phyloP scores from a whole-genome alignment of 2,329 filamentous ascomycete genomes.

The Gaeumannomyces tritici region DNA sequence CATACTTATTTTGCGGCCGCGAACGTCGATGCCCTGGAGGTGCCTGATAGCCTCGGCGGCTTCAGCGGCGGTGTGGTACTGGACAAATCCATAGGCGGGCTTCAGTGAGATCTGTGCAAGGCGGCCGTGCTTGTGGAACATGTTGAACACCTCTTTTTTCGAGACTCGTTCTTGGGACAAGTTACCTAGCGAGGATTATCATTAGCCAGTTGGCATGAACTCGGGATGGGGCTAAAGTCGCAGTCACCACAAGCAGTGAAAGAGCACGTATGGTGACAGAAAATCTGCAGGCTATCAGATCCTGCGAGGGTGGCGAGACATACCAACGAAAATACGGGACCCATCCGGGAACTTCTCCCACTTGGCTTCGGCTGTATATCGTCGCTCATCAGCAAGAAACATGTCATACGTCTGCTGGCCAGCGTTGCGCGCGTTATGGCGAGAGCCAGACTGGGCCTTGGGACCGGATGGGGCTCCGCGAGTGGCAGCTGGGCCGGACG shows the following conservation, averaged over 20 bases:
- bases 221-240: conserved; percentile 6
- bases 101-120: conserved; percentile 94
- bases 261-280: conserved; percentile 12
- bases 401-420: conserved; percentile 59
- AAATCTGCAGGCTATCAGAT: conserved; percentile 37
- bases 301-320: conserved; percentile 76
- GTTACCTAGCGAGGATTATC: conserved; percentile 58
- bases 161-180: conserved; percentile 87
- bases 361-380: conserved; percentile 66
- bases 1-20: conserved; percentile 91
- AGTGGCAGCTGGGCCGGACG: conserved; percentile 8
- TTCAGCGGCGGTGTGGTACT: conserved; percentile 71
- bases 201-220: conserved; percentile 12
- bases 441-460: conserved; percentile 5
- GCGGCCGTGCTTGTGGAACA: conserved; percentile 77
- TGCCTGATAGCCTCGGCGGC: conserved; percentile 65
- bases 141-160: conserved; percentile 86
- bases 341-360: conserved; percentile 75
- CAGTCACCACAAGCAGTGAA: conserved; percentile 8
- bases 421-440: conserved; percentile 21
- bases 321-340: conserved; percentile 75
- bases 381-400: conserved; percentile 63
- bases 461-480: conserved; percentile 14
- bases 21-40: conserved; percentile 72
- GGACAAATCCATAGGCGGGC: conserved; percentile 93